Base-by-base conservation (phyloP, 768 basidiomycete genomes). In the Boletus huronensis region DNA sequence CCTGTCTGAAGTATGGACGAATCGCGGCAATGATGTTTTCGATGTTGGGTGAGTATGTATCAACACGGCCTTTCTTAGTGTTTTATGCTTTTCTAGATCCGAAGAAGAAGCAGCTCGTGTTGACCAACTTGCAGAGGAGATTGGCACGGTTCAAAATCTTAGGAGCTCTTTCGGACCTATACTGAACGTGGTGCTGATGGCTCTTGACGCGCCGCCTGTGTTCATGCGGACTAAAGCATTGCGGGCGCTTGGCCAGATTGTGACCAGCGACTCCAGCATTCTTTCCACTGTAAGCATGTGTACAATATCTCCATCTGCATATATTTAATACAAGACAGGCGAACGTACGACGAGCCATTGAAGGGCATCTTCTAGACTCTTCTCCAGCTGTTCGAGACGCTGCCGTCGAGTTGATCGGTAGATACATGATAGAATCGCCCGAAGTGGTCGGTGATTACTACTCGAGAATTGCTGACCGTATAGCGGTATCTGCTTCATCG, bases 351-450 rank as follows among this genome's bases (percentile, higher is more conserved):
- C 79, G 82, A 44, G 85, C 90, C 2, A 92, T 99, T 59, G 93
- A 98, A 70, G 85, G 83, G 34, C 92, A 97, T 65, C 79, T 99
- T 14, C 76, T 90, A 2, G 97, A 99, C 62, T 88, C 81, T 58
- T 98, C 97, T 1, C 88, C 97, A 1, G 89, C 90, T 17, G 97
- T 99, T 7, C 89, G 97, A 11, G 97, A 99, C 67, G 93, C 94
- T 5, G 94, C 96, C 6, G 91, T 99, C 14, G 97, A 98, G 65
- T 75, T 99, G 53, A 91, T 98, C 53, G 97, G 97, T n/a, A 96
- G 93, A 73, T 96, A 98, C 64, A 87, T 98, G 77, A 83, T 94
- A 34, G 88, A 93, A 57, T 85, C 87, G 0, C 91, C 93, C 0
- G 85, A 86, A 52, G 85, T 98, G n/a, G 92, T 90, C 0, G 82